Base-by-base conservation (phyloP, 202 grass and related monocot genomes). In the Zizania palustris region DNA sequence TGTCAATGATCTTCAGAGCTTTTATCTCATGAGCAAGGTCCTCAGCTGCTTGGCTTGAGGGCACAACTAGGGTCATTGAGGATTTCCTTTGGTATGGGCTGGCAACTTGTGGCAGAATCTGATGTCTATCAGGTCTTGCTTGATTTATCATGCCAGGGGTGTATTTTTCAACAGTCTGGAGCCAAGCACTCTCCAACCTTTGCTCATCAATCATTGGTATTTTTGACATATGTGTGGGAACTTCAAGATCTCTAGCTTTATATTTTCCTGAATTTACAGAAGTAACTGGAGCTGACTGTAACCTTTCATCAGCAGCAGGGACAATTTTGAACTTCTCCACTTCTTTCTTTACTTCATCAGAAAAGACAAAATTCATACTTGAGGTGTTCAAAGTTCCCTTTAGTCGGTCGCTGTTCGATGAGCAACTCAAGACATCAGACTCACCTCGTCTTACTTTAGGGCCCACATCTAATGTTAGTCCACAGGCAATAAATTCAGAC, bases 141-240 rank as follows among this genome's bases (percentile, higher is more conserved):
- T 84, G 69, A 82, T 22, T 86, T 34, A 60, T 42, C 40, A 84
- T 48, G 62, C 60, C 55, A 79, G 84, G 80, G 13, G 77, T 84
- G 21, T 72, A 73, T 55, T 93, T 93, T n/a, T 84, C 84, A 55
- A 48, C 40, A 82, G 73, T 72, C 79, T 93, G 86, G 56, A 97
- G 86, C 90, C 93, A 90, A 16, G 88, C 93, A 66, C 83, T 92
- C 73, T 96, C 93, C 19, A 92, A 85, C 43, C 73, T 81, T 64
- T 85, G 90, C 5, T 89, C 89, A 18, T 85, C 89, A 56, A 18
- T 43, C 41, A 48, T 53, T 82, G 77, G 19, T 72, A 49, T 70
- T 51, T 79, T 64, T 56, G 73, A 38, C 43, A 11, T 61, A 45
- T 79, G 62, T 11, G 4, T 10, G 20, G 80, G 45, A 74, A 74